Evolutionary conservation across 2,329 filamentous ascomycete species (phyloP).

Genomic region (Colletotrichum orchidophilum): DNA sequence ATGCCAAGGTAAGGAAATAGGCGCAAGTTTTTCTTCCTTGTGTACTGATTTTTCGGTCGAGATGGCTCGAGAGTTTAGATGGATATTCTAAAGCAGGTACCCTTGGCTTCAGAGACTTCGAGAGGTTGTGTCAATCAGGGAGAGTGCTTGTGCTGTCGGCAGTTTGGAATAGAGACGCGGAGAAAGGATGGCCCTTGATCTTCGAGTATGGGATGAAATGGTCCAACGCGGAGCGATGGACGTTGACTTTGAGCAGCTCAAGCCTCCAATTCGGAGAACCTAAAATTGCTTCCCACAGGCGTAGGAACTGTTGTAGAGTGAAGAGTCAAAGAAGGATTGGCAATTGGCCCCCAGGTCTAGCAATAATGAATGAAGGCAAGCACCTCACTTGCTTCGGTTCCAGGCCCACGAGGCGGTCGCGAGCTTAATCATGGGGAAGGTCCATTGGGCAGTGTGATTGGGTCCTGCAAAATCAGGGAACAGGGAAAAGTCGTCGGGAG

Average conservation of each 20-base stretch:
- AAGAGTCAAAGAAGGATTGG: slow-evolving; percentile 8
- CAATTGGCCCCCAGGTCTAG: slow-evolving; percentile 1
- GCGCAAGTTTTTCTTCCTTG: not conserved
- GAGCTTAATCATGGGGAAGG: slow-evolving; percentile 29
- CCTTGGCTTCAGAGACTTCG: not conserved
- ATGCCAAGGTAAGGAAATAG: not conserved
- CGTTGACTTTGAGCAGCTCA: not conserved
- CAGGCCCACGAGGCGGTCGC: slow-evolving; percentile 27
- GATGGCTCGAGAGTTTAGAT: not conserved
- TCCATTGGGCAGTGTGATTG: slow-evolving; percentile 21
- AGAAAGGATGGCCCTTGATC: slow-evolving; percentile 13
- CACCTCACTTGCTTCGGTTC: not conserved
- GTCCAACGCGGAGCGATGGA: not conserved
- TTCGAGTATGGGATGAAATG: not conserved
- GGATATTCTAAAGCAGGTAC: not conserved
- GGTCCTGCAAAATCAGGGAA: not conserved
- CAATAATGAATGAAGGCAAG: not conserved
- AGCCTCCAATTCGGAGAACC: not conserved
- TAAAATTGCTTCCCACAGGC: not conserved
- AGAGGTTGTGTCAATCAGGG: not conserved
- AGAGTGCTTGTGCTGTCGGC: slow-evolving; percentile 10
- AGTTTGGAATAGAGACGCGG: slow-evolving; percentile 5
- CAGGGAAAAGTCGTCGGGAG: slow-evolving; percentile 22
- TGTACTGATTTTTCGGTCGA: not conserved
- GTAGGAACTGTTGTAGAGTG: not conserved